These are phyloP conservation scores for Cercospora sojina DNA, from an alignment of 2,329 filamentous ascomycete genomes.

Conservation along the genomic window DNA sequence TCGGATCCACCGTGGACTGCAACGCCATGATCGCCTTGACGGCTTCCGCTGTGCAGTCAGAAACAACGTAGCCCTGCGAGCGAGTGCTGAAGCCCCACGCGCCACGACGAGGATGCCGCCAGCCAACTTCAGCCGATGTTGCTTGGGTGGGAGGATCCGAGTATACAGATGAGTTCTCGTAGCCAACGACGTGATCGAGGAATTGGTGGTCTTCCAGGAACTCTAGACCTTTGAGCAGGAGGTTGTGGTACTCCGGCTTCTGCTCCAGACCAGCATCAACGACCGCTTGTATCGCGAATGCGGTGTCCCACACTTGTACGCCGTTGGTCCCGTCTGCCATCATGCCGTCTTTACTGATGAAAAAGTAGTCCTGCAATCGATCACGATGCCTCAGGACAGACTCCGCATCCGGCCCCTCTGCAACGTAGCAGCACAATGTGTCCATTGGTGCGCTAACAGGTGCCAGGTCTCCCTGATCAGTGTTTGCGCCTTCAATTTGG, in stretches of 20 bases:
- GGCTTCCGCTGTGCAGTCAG: constrained; percentile 89
- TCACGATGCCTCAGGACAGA: constrained; percentile 76
- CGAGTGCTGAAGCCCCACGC: constrained; percentile 95
- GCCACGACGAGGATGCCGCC: constrained; percentile 86
- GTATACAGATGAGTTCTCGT: constrained; percentile 59
- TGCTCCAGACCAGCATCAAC: constrained; percentile 76
- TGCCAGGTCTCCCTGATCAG: constrained; percentile 78
- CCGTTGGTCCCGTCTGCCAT: constrained; percentile 94
- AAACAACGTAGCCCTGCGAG: constrained; percentile 91
- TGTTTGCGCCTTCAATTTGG: constrained; percentile 89
- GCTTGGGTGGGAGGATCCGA: constrained; percentile 36
- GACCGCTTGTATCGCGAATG: constrained; percentile 81
- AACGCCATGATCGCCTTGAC: constrained; percentile 82
- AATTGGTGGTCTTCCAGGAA: constrained; percentile 94
- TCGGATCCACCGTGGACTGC: constrained; percentile 66
- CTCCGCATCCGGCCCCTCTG: constrained; percentile 72
- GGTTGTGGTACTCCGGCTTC: constrained; percentile 73
- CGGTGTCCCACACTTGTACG: constrained; percentile 96
- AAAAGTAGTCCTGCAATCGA: constrained; percentile 79
- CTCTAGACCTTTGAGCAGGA: constrained; percentile 76
- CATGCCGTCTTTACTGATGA: constrained; percentile 92
- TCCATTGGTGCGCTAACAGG: constrained; percentile 93
- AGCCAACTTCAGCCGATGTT: constrained; percentile 45
- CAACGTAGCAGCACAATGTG: constrained; percentile 78
- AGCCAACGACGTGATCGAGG: constrained; percentile 73